Conservation (phyloP, 1,284 basidiomycete species). For the Leccinum fuscescens region DNA sequence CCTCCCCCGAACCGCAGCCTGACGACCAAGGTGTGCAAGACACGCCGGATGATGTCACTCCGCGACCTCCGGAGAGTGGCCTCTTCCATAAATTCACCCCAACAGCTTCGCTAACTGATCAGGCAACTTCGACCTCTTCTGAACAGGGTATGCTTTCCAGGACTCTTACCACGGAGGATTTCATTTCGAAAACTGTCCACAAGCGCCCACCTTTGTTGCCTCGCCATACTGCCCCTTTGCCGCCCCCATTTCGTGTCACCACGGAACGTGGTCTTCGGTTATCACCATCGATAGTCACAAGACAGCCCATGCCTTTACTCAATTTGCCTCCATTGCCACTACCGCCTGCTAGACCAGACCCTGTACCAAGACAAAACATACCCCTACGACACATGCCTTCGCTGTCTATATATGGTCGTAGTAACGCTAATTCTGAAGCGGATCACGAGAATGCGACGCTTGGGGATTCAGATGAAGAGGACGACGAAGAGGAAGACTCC, state of each 20-base stretch:
- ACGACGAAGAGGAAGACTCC: constrained; percentile 34
- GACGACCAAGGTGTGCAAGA: constrained; percentile 10
- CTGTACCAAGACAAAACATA: constrained; percentile 20
- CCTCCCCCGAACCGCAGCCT: not conserved
- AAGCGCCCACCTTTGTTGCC: constrained; percentile 6
- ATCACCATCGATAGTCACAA: constrained; percentile 31
- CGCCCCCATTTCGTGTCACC: constrained; percentile 23
- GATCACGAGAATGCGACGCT: constrained; percentile 40
- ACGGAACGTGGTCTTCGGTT: constrained; percentile 33
- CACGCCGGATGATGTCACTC: constrained; percentile 12
- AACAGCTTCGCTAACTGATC: constrained; percentile 3
- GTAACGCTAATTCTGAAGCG: constrained; percentile 34
- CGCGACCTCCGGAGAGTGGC: constrained; percentile 12
- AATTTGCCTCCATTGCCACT: constrained; percentile 24
- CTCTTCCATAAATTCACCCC: constrained; percentile 6
- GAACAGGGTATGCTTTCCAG: not conserved
- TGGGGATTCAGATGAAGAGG: constrained; percentile 39
- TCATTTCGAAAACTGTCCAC: constrained; percentile 1
- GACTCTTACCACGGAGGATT: not conserved
- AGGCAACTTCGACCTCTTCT: constrained; percentile 3
- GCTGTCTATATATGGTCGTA: constrained; percentile 45
- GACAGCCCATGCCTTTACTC: constrained; percentile 32
- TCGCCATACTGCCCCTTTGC: constrained; percentile 17
- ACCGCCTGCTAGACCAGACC: constrained; percentile 16
- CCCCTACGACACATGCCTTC: constrained; percentile 49